Evolutionary conservation across 352 stramenopile species (phyloP).

Genomic region (Pythium sp.): DNA sequence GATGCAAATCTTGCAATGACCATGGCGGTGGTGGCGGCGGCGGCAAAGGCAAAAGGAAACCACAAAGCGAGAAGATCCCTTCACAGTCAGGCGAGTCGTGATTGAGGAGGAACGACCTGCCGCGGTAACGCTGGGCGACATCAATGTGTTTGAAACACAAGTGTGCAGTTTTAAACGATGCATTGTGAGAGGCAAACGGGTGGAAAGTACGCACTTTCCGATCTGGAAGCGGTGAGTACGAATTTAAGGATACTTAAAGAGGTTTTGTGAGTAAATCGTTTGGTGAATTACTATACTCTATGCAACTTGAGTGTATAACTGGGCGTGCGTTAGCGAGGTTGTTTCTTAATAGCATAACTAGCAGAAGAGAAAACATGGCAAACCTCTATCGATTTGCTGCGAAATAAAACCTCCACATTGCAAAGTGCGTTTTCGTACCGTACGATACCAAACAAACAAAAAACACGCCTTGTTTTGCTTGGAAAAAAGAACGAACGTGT

Average conservation of each 20-base stretch:
- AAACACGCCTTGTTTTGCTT: not conserved
- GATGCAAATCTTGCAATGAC: conserved; percentile 13
- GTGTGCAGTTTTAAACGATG: not conserved
- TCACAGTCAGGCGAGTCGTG: not conserved
- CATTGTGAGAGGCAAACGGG: not conserved
- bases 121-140: not conserved
- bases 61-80: not conserved
- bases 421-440: not conserved
- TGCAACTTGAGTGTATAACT: not conserved
- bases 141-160: not conserved
- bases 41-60: too few species aligned
- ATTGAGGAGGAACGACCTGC: conserved; percentile 1
- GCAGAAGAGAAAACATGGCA: too few species aligned
- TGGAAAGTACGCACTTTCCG: not conserved
- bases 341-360: not conserved
- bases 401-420: not conserved
- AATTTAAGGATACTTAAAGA: not conserved
- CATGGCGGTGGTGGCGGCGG: not conserved
- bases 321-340: not conserved
- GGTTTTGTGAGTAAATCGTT: not conserved
- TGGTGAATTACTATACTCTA: not conserved
- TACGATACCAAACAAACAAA: conserved; percentile 1
- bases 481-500: conserved; percentile 1
- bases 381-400: too few species aligned
- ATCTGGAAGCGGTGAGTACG: too few species aligned